Conservation (phyloP, 164 flowering plant species). For the Magnolia sinica region DNA sequence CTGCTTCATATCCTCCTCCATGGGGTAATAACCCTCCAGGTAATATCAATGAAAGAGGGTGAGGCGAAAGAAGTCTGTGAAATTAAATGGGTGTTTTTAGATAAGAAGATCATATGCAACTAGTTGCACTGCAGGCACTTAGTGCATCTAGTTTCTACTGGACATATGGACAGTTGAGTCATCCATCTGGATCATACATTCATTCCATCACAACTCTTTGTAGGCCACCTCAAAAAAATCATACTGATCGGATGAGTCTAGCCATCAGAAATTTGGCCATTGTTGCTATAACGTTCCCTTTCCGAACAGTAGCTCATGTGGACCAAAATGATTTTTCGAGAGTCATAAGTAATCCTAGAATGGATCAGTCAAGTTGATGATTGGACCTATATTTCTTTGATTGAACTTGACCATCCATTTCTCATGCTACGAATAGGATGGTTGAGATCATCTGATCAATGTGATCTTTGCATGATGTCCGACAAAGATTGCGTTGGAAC, state of each 20-base stretch:
- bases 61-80: conserved; percentile 23
- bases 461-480: background rate
- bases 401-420: no score
- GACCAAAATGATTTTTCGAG: no score
- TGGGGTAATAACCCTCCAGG: conserved; percentile 36
- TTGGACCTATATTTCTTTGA: background rate
- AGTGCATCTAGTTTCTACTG: background rate
- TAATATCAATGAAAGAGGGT: conserved; percentile 25
- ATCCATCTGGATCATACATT: background rate
- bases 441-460: background rate
- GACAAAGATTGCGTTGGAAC: background rate
- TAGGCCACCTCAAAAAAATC: background rate
- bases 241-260: background rate
- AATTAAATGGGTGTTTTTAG: background rate
- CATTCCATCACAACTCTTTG: background rate
- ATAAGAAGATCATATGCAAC: background rate
- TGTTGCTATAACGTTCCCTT: no score
- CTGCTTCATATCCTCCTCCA: conserved; percentile 30
- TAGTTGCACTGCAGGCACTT: background rate
- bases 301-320: no score
- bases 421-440: background rate
- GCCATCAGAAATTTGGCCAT: no score
- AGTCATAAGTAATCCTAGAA: no score
- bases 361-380: background rate
- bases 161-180: background rate